Evolutionary conservation across 2,329 filamentous ascomycete species (phyloP).

Genomic region (Penicillium sp.): DNA sequence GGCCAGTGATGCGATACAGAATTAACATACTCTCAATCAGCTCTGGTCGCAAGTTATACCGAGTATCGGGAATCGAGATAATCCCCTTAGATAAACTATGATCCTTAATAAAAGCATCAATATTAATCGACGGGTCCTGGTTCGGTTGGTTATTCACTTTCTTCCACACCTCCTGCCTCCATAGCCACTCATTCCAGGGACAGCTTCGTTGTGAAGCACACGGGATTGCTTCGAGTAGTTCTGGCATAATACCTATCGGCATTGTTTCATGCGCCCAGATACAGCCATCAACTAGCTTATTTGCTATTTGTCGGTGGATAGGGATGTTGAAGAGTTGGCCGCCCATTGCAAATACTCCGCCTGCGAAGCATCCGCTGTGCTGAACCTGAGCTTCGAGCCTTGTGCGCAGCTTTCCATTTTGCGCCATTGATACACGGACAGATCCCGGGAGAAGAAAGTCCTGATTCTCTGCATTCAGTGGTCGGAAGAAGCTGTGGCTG

Average conservation of each 20-base stretch:
- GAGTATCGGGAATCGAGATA: constrained; percentile 15
- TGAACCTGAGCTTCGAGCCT: constrained; percentile 47
- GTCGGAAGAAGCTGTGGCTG: constrained; percentile 53
- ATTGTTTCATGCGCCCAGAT: constrained; percentile 59
- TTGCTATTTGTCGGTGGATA: constrained; percentile 54
- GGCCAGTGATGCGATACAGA: constrained; percentile 87
- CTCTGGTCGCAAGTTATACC: constrained; percentile 64
- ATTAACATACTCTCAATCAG: constrained; percentile 88
- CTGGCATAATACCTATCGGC: constrained; percentile 59
- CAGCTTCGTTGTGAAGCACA: constrained; percentile 45
- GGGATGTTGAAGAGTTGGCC: constrained; percentile 56
- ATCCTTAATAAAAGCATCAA: constrained; percentile 17
- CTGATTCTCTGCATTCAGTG: constrained; percentile 51
- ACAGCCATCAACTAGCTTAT: constrained; percentile 59
- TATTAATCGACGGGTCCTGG: constrained; percentile 6
- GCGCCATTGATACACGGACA: constrained; percentile 34
- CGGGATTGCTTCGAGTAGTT: constrained; percentile 48
- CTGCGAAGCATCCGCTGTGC: constrained; percentile 59
- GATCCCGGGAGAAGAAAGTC: constrained; percentile 54
- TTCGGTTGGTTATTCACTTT: constrained; percentile 11
- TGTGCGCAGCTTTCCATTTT: constrained; percentile 15
- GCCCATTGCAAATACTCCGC: constrained; percentile 60
- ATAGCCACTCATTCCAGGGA: constrained; percentile 45
- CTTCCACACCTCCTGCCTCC: constrained; percentile 34
- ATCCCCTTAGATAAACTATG: constrained; percentile 24